Evolutionary conservation across 129 eudicot genomes (phyloP), one percentile per base, ranked within the genome.

Genomic region (Artemisia annua): DNA sequence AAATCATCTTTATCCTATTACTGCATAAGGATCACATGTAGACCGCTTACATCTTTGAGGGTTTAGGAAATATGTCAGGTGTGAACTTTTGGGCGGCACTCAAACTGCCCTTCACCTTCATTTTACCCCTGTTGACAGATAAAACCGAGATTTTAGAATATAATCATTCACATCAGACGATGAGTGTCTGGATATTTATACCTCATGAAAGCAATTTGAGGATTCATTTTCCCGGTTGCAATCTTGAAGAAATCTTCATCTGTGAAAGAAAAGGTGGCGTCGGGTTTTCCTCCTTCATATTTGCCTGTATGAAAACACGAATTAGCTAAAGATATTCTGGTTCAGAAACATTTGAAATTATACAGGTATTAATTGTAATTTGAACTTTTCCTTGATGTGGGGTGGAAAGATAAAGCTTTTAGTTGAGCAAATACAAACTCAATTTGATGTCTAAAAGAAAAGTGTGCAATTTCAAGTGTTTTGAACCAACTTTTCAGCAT

Each of bases 251-350:
- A 93, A 81, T 89, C 95, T 26, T 82, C 89, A 83, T 93, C 98
- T 7, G 91, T 93, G 81, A 89, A 93, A 43, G 96, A 87, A 80
- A 89, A 93, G 3, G 92, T 89, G 15, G 98, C 95, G 79, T 89
- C 95, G 1, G 96, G 96, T 77, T 89, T 93, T 79, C 98, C 96
- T 52, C 88, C 98, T 74, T 89, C 92, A 54, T 84, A 87, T 39
- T 83, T 72, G 16, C 98, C 98, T 93, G 30, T 28, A 58, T 48
- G 11, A 32, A 53, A 53, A 26, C 18, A 13, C 1, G 10, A 39
- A 0, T 48, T 11, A 5, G 49, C 24, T 18, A 68, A 12, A 8
- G 7, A 32, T 17, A 48, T 19, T 43, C 65, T 30, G 54, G 58
- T 55, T 3, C 13, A 3, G 8, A 61, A 61, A 52, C 19, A 15